Conservation (phyloP, 169 alveolate species). For the Miamiensis avidus region DNA sequence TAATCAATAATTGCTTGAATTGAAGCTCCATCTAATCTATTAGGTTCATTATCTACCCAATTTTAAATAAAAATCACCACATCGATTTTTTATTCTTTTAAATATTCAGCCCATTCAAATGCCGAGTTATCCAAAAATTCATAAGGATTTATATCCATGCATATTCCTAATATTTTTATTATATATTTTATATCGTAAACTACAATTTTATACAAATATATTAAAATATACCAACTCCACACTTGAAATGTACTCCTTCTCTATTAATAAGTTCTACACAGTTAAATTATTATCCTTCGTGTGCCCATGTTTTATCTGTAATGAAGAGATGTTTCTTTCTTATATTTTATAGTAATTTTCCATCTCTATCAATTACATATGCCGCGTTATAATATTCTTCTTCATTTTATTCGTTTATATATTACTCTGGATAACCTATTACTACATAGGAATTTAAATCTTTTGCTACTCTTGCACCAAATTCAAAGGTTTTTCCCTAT, state of each 20-base stretch:
- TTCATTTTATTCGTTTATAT: constrained; percentile 8
- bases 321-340: constrained; percentile 58
- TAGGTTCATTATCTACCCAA: constrained; percentile 59
- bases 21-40: constrained; percentile 24
- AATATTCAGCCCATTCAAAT: constrained; percentile 63
- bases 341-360: constrained; percentile 46
- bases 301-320: constrained; percentile 70
- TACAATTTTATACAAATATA: neutral
- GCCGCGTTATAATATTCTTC: constrained; percentile 60
- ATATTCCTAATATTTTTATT: constrained; percentile 24
- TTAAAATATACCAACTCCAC: constrained; percentile 47
- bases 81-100: constrained; percentile 53
- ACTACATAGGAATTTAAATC: constrained; percentile 51
- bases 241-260: constrained; percentile 44
- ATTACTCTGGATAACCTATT: constrained; percentile 60
- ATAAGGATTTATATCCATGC: constrained; percentile 71
- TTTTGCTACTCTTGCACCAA: constrained; percentile 50
- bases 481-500: constrained; percentile 49
- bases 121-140: constrained; percentile 46
- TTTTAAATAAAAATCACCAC: constrained; percentile 50
- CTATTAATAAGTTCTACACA: constrained; percentile 37
- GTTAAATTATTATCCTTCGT: constrained; percentile 59
- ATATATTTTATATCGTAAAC: no score
- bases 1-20: constrained; percentile 33
- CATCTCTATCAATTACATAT: constrained; percentile 56